These are phyloP conservation scores for Cutaneotrichosporon cavernicola DNA, from an alignment of 1,284 basidiomycete genomes.

Conservation along the genomic window DNA sequence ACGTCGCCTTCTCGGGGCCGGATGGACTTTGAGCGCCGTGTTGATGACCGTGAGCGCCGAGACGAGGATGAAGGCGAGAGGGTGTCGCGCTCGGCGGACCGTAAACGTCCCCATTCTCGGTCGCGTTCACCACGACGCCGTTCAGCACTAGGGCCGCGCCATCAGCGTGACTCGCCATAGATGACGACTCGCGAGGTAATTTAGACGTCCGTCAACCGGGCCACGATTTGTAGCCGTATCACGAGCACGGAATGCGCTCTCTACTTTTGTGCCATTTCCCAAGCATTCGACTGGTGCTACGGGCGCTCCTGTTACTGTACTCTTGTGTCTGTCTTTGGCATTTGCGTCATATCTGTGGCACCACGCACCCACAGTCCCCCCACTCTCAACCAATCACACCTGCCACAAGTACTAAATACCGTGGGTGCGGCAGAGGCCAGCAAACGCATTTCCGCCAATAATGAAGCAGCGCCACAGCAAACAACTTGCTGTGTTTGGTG, in stretches of 20 bases:
- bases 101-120: not conserved
- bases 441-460: not conserved
- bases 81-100: not conserved
- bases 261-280: not conserved
- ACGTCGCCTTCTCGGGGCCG: not conserved
- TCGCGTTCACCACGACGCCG: not conserved
- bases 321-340: too few relatives aligned
- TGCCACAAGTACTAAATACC: not conserved
- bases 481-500: not conserved
- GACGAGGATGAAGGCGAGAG: not conserved
- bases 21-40: not conserved
- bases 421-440: not conserved
- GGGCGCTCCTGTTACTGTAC: too few relatives aligned
- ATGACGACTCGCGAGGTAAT: not conserved
- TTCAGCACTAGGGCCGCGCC: not conserved
- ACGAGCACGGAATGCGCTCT: not conserved
- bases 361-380: not conserved
- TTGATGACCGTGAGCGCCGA: not conserved
- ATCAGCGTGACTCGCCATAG: not conserved
- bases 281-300: too few relatives aligned
- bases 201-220: not conserved
- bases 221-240: not conserved
- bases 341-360: not conserved
- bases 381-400: not conserved
- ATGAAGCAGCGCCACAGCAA: not conserved